Conservation (phyloP, 768 basidiomycete species). For the Pleurotus salmoneostramineus region DNA sequence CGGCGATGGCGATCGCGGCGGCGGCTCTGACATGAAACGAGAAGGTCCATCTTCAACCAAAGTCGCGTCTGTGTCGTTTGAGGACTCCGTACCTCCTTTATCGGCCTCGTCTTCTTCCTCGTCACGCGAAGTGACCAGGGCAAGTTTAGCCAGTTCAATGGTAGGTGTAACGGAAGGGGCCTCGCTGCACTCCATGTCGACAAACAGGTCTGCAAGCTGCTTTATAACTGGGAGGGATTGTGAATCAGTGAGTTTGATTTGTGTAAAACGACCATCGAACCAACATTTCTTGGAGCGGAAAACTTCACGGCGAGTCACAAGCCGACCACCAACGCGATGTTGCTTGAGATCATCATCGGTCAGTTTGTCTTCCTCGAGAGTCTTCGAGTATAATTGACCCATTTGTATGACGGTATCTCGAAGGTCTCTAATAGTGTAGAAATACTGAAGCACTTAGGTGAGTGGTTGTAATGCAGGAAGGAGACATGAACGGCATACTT, state of each 20-base stretch:
- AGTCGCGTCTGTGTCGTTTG: constrained; percentile 86
- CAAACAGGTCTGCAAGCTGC: constrained; percentile 78
- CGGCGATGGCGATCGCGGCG: constrained; percentile 24
- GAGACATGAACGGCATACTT: constrained; percentile 33
- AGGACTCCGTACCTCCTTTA: constrained; percentile 71
- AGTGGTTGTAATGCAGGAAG: not conserved
- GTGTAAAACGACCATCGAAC: constrained; percentile 16
- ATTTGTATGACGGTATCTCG: constrained; percentile 68
- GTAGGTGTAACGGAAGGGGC: constrained; percentile 74
- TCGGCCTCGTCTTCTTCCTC: constrained; percentile 83
- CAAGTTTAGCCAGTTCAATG: constrained; percentile 85
- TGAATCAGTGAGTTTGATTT: not conserved
- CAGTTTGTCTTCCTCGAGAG: constrained; percentile 64
- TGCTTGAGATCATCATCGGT: constrained; percentile 78
- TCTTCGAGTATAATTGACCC: constrained; percentile 49
- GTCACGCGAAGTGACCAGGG: constrained; percentile 85
- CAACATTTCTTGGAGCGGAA: constrained; percentile 81
- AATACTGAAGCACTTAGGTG: constrained; percentile 55
- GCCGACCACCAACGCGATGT: constrained; percentile 83
- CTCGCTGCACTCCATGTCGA: constrained; percentile 65
- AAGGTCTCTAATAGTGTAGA: constrained; percentile 92
- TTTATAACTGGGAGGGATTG: constrained; percentile 56
- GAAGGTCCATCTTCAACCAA: constrained; percentile 72
- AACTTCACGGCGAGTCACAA: constrained; percentile 80
- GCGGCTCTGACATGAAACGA: constrained; percentile 23